These are phyloP conservation scores for Ogataea thermomethanolica DNA, from an alignment of 805 yeast genomes.

Conservation along the genomic window DNA sequence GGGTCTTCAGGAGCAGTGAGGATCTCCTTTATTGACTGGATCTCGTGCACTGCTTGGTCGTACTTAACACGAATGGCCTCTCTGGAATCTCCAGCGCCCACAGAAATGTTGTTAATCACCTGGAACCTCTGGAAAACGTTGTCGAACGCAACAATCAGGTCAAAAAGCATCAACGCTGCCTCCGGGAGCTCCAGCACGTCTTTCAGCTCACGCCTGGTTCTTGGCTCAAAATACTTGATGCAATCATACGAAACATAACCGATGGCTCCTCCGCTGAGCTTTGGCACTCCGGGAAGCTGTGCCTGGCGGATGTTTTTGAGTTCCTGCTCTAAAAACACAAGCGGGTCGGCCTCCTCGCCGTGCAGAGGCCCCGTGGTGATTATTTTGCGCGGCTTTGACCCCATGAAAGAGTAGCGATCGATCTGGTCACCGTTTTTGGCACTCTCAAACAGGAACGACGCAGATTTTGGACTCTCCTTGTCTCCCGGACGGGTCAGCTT, in stretches of 20 bases:
- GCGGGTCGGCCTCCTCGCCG: conserved; percentile 73
- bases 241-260: conserved; percentile 97
- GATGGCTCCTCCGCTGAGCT: conserved; percentile 90
- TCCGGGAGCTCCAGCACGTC: conserved; percentile 88
- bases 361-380: conserved; percentile 76
- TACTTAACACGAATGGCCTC: conserved; percentile 43
- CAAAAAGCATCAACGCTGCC: conserved; percentile 86
- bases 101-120: conserved; percentile 73
- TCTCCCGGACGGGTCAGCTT: conserved; percentile 69
- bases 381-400: conserved; percentile 76
- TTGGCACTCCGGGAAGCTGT: conserved; percentile 76
- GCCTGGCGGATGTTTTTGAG: conserved; percentile 63
- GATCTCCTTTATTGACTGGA: conserved; percentile 49
- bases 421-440: conserved; percentile 87
- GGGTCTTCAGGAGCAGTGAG: conserved; percentile 43
- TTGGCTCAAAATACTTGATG: conserved; percentile 94
- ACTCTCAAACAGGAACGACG: conserved; percentile 82
- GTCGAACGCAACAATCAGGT: conserved; percentile 86
- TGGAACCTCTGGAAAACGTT: conserved; percentile 93
- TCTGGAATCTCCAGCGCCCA: conserved; percentile 34
- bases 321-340: conserved; percentile 69
- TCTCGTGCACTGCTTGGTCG: conserved; percentile 51
- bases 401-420: conserved; percentile 89
- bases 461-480: conserved; percentile 45
- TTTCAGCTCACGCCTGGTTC: conserved; percentile 66